phyloP scores from a whole-genome alignment of 1,139 yeast species.

The Taphrina betulina region DNA sequence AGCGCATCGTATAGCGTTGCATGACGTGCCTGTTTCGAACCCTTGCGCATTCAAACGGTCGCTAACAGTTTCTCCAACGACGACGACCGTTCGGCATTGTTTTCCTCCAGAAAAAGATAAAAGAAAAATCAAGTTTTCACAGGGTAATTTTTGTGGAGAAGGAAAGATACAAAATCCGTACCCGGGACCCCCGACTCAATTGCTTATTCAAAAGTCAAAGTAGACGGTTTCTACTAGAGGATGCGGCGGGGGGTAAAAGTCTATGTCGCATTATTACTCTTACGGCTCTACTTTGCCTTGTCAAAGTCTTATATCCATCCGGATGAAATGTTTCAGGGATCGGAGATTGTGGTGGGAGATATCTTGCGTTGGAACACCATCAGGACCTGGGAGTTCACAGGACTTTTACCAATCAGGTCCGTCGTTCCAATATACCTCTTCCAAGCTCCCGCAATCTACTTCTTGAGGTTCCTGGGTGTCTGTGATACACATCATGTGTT shows the following conservation, averaged over 20 bases:
- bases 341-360: constrained; percentile 58
- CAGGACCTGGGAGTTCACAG: constrained; percentile 83
- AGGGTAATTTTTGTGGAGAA: too few species aligned
- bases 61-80: too few species aligned
- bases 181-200: too few species aligned
- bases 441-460: constrained; percentile 60
- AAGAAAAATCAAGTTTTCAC: too few species aligned
- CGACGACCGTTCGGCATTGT: too few species aligned
- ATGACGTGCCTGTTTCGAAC: too few species aligned
- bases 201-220: too few species aligned
- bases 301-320: constrained; percentile 91
- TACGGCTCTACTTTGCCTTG: constrained; percentile 60
- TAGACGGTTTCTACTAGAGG: too few species aligned
- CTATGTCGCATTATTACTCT: constrained; percentile 35
- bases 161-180: too few species aligned
- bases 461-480: constrained; percentile 2
- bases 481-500: constrained; percentile 49
- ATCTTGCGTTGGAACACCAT: constrained; percentile 48
- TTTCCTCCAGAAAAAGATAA: too few species aligned
- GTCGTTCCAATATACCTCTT: constrained; percentile 63
- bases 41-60: too few species aligned
- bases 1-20: constrained; percentile 19
- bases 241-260: too few species aligned
- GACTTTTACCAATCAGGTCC: constrained; percentile 66
- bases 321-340: constrained; percentile 91